Conservation (phyloP, 2,329 filamentous ascomycete genomes). For the Dactylellina sp. region DNA sequence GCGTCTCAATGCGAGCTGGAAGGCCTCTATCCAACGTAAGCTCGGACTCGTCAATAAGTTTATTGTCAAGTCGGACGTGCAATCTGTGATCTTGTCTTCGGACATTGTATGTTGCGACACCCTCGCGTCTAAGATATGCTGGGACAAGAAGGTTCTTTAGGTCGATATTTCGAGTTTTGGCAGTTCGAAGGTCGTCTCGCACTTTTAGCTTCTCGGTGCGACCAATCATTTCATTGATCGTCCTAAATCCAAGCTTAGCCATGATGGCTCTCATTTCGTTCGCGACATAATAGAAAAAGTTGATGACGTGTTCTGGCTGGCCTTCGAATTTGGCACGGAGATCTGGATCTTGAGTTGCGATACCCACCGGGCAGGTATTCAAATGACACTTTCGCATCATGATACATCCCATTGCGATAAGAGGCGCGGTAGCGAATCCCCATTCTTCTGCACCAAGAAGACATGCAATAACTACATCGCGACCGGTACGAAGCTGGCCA, state of each 20-base stretch:
- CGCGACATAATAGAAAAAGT: slow-evolving; percentile 98
- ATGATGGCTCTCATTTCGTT: slow-evolving; percentile 97
- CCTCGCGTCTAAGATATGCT: slow-evolving; percentile 92
- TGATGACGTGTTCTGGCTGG: slow-evolving; percentile 95
- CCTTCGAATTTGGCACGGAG: slow-evolving; percentile 93
- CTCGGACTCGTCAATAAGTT: slow-evolving; percentile 94
- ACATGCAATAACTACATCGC: slow-evolving; percentile 94
- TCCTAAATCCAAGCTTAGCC: slow-evolving; percentile 93
- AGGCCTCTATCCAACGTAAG: slow-evolving; percentile 93
- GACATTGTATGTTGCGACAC: slow-evolving; percentile 96
- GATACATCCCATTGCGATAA: slow-evolving; percentile 97
- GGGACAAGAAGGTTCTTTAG: slow-evolving; percentile 92
- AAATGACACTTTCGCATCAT: slow-evolving; percentile 77
- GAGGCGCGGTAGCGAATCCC: slow-evolving; percentile 92
- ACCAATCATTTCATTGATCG: slow-evolving; percentile 97
- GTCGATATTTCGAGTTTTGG: slow-evolving; percentile 93
- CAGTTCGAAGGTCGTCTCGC: slow-evolving; percentile 85
- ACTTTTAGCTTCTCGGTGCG: slow-evolving; percentile 87
- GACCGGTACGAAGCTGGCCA: slow-evolving; percentile 89
- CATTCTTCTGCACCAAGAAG: slow-evolving; percentile 97
- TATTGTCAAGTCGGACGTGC: slow-evolving; percentile 93
- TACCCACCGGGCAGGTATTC: slow-evolving; percentile 90
- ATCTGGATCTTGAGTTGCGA: slow-evolving; percentile 94
- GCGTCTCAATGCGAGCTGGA: slow-evolving; percentile 91
- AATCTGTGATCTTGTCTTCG: slow-evolving; percentile 97